phyloP scores from a whole-genome alignment of 345 rosid species.

The Lepidium aucheri region DNA sequence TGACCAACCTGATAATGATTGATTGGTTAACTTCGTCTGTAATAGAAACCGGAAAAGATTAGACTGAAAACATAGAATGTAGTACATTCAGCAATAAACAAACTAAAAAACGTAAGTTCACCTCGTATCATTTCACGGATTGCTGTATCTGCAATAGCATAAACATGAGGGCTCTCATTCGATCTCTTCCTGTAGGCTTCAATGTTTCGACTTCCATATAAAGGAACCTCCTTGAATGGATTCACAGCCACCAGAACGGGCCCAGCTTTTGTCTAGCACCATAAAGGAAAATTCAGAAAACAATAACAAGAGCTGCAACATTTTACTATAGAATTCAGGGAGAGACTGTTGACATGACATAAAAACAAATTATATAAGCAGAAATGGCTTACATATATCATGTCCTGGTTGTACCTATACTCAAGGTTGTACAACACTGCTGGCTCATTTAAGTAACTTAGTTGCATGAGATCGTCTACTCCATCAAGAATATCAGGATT shows the following conservation, averaged over 20 bases:
- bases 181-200: slow-evolving; percentile 46
- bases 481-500: slow-evolving; percentile 86
- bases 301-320: neutral
- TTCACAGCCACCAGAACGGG: slow-evolving; percentile 78
- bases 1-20: slow-evolving; percentile 88
- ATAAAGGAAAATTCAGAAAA: slow-evolving; percentile 12
- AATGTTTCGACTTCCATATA: slow-evolving; percentile 50
- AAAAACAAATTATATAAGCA: neutral
- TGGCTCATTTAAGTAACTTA: slow-evolving; percentile 93
- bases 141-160: slow-evolving; percentile 66
- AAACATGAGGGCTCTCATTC: slow-evolving; percentile 65
- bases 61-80: slow-evolving; percentile 1
- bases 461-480: slow-evolving; percentile 78
- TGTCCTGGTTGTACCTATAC: slow-evolving; percentile 61
- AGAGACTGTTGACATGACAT: slow-evolving; percentile 1
- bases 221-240: slow-evolving; percentile 64
- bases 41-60: slow-evolving; percentile 19
- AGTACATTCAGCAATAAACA: neutral
- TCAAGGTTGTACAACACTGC: slow-evolving; percentile 80
- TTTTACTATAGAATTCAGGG: slow-evolving; percentile 1
- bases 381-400: slow-evolving; percentile 64
- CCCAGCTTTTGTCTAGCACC: slow-evolving; percentile 76
- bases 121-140: slow-evolving; percentile 90
- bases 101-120: slow-evolving; percentile 20
- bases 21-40: slow-evolving; percentile 99